A percentile compares a stretch with the other conserved stretches of the same genome.
Evolutionary conservation across 2,329 filamentous ascomycete species (phyloP).

Genomic region (Colletotrichum lentis): DNA sequence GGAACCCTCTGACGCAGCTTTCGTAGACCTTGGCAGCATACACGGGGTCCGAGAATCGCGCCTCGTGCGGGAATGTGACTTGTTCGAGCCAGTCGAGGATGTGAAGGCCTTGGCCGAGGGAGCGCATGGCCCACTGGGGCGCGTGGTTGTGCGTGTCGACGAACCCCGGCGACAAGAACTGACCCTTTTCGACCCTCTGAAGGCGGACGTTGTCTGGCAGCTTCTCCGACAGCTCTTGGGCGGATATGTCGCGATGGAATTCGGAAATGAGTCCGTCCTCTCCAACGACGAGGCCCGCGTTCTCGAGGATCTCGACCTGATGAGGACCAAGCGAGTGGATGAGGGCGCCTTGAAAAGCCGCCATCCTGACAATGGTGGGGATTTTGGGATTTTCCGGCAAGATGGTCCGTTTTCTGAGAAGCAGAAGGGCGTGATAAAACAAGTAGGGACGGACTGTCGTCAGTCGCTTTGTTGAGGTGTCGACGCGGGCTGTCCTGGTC

Average conservation of each 20-base stretch:
- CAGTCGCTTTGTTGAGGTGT: too few relatives aligned
- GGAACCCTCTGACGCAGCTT: slow-evolving; percentile 62
- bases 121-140: slow-evolving; percentile 62
- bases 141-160: slow-evolving; percentile 76
- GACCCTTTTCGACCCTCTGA: slow-evolving; percentile 48
- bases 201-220: slow-evolving; percentile 38
- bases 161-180: slow-evolving; percentile 67
- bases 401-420: too few relatives aligned
- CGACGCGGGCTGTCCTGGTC: too few relatives aligned
- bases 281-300: slow-evolving; percentile 48
- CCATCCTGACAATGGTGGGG: neutral
- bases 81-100: slow-evolving; percentile 70
- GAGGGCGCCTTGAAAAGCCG: slow-evolving; percentile 52
- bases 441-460: too few relatives aligned
- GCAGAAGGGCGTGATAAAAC: too few relatives aligned
- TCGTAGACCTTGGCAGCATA: slow-evolving; percentile 64
- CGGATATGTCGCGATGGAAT: slow-evolving; percentile 38
- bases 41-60: slow-evolving; percentile 62
- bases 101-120: slow-evolving; percentile 59
- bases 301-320: slow-evolving; percentile 50
- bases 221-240: slow-evolving; percentile 4
- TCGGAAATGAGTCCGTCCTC: slow-evolving; percentile 41
- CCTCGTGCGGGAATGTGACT: slow-evolving; percentile 72
- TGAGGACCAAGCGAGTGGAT: slow-evolving; percentile 51
- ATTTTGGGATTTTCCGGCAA: too few relatives aligned